Conservation (phyloP, 805 yeast genomes). For the Candida hungchunana region DNA sequence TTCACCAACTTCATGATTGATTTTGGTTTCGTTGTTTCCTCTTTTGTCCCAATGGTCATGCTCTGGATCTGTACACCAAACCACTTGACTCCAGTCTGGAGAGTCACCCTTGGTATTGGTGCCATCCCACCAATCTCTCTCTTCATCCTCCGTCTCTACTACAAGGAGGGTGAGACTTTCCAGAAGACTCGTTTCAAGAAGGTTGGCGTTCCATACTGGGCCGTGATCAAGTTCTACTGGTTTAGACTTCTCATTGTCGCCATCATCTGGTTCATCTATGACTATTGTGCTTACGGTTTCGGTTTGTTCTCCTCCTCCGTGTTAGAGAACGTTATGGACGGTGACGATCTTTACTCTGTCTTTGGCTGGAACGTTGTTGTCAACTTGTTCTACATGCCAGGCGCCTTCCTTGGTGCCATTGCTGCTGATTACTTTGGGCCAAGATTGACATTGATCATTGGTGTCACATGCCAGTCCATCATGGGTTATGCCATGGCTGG, state of each 20-base stretch:
- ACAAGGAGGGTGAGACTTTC: slow-evolving; percentile 71
- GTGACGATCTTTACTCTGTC: slow-evolving; percentile 60
- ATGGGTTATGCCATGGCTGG: slow-evolving; percentile 86
- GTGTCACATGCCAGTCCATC: slow-evolving; percentile 68
- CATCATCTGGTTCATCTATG: slow-evolving; percentile 86
- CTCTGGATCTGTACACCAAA: slow-evolving; percentile 74
- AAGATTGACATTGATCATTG: slow-evolving; percentile 65
- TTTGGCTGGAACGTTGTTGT: slow-evolving; percentile 93
- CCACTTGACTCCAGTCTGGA: slow-evolving; percentile 83
- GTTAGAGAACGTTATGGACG: slow-evolving; percentile 50
- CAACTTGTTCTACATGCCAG: slow-evolving; percentile 86
- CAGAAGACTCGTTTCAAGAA: slow-evolving; percentile 64
- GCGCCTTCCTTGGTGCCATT: slow-evolving; percentile 82
- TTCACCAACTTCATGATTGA: slow-evolving; percentile 90
- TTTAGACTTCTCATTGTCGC: slow-evolving; percentile 68
- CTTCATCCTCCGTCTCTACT: slow-evolving; percentile 71
- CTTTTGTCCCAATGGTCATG: slow-evolving; percentile 83
- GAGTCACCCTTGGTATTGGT: slow-evolving; percentile 85
- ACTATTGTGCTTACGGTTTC: slow-evolving; percentile 83
- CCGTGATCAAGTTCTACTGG: slow-evolving; percentile 78
- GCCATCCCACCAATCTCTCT: slow-evolving; percentile 81
- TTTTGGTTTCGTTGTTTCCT: slow-evolving; percentile 73
- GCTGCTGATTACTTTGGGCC: slow-evolving; percentile 91
- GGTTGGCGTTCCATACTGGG: slow-evolving; percentile 59
- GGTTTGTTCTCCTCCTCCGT: slow-evolving; percentile 80